Base-by-base conservation (phyloP, 495 filamentous ascomycete genomes). In the Penicillium malachiteum region DNA sequence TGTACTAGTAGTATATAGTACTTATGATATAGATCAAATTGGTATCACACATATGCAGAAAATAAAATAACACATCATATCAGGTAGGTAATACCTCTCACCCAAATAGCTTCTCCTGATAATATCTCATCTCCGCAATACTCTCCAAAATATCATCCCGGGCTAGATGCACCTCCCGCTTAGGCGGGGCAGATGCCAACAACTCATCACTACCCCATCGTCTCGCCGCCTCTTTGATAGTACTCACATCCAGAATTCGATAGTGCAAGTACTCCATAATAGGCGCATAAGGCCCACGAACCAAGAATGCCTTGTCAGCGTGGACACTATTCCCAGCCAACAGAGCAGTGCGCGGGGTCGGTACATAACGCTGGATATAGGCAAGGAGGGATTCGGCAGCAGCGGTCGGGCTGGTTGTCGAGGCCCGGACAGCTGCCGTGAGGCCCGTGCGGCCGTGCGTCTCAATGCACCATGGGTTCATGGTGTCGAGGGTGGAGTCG, bases 241-340 rank as follows among this genome's bases (percentile, higher is more conserved):
- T 80, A 68, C 92, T 96, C 32, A 97, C 92, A 66, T 98, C 94
- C 39, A 97, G 66, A 55, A 97, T 89, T 10, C 94, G 85, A 74
- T 97, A 89, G 74, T 93, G 88, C 47, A 97, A 76, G 68, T 92
- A 80, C 44, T 88, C 81, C 46, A 90, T 64, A 3, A 96, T 83
- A 48, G 75, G 70, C 16, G 79, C 81, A 62, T 92, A 97, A 0
- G 91, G 90, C 33, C 74, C 77, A 57, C 86, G 84, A 7, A 81
- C 74, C 50, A 98, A 78, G 66, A 97, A 98, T 9, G 85, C 85
- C 59, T 84, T 86, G 68, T 98, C 94, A 5, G 87, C 87, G 66
- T 98, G 94, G 8, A 98, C 88, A 33, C 85, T 91, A 70, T 96
- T 98, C 5, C 94, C 94, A 0, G 94, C 92, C 40, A 98, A 74